Evolutionary conservation across 805 yeast species (phyloP), one percentile per base, ranked within the genome.

Genomic region (Ogataea saltuana): DNA sequence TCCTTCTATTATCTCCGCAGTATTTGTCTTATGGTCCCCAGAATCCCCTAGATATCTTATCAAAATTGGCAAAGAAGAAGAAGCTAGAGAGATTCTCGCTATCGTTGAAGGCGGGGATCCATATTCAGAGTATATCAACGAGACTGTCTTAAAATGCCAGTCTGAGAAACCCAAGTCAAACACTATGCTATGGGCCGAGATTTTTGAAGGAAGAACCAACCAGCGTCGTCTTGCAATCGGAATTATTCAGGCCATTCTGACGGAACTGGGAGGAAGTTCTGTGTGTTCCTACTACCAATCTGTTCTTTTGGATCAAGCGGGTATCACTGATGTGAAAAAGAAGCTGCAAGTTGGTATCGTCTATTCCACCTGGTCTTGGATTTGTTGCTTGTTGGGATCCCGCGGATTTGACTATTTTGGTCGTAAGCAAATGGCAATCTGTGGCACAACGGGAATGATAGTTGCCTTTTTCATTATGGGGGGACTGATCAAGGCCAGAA

Each of bases 281-380:
- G 59, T 72, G 42, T 74, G 69, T 16, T 67, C 75, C 2, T 72
- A 71, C 63, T 72, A 72, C 59, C 56, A 71, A 38, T 64, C 64
- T 71, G 55, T 68, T 35, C 9, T 69, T 34, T 44, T 55, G 33
- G 42, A 30, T 6, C 40, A 46, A 13, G 55, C 53, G 6, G 59
- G 59, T 15, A 43, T 54, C 40, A 48, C 49, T 8, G 36, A 38
- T 18, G 18, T 44, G 4, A 46, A 27, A 12, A 35, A 38, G n/a
- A 44, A 43, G 23, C 37, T 53, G 6, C 50, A 45, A 23, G 64
- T 64, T 20, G 64, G 60, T 45, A 40, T 50, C 30, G 45, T 46
- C 16, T 41, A 48, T 16, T 36, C 49, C 9, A 27, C 42, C 16
- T 51, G 45, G 47, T 42, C 47, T 41, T 45, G 50, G 30, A 42